Evolutionary conservation across 2,329 filamentous ascomycete species (phyloP), one percentile per base, ranked within the genome.

Genomic region (Exophiala aquamarina): DNA sequence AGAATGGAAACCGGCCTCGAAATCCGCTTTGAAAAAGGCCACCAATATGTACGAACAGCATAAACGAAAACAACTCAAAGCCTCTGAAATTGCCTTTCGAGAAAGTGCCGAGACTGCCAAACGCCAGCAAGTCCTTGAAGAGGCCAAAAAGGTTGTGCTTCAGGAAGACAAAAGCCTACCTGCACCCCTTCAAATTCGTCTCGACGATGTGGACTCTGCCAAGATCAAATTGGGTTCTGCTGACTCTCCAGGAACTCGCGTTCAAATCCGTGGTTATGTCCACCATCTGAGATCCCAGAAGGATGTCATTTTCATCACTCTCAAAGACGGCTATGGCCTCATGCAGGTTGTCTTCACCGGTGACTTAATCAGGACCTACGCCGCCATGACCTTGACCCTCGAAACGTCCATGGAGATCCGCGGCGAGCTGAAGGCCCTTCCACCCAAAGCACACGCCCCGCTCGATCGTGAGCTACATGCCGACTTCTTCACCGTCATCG

Each of bases 311-410:
- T 96, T 95, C 70, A 77, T 95, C 63, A 92, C 86, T n/a, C 74
- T 95, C 55, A 78, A 84, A 54, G 89, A 94, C 64, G 91, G 91
- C 49, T 88, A 91, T 62, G 88, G 87, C 44, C 84, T 84, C 63
- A 76, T 97, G 66, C 90, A 95, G 74, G 91, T 89, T 63, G 79
- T 95, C 53, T 74, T 96, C 58, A 79, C 82, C 3, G 90, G 90
- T 47, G 78, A 89, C 54, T 78, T 97, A 60, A 86, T 89, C 58
- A 90, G 89, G 76, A 92, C 88, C n/a, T 94, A 94, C 73, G 89
- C 95, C 63, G 87, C 89, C 53, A 75, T 95, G 59, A 90, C 86
- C 18, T 80, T 96, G 59, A 88, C 89, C 23, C 83, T 86, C 54
- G 90, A 92, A 71, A 93, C 89, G n/a, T 89, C 89, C 41, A 82